Base-by-base conservation (phyloP, 2,329 filamentous ascomycete genomes). In the Myriosclerotinia curreyana region DNA sequence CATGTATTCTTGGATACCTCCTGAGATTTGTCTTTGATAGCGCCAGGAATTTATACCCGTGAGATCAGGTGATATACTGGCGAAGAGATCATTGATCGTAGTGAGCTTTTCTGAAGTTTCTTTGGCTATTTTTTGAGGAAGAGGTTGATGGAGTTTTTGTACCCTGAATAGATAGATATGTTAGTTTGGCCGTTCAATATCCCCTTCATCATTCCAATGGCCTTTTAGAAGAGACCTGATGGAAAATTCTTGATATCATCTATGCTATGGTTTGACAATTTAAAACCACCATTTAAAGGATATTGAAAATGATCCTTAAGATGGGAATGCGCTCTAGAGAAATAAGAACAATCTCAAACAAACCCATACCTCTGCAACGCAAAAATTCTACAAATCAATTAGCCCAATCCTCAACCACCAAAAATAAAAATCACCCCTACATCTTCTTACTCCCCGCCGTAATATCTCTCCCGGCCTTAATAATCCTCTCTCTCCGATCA, bases 361-460 rank as follows among this genome's bases (percentile, higher is more conserved):
- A 34, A 25, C 20, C 15, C 49, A 44, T 81, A 91, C 89, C 91
- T 85, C 77, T 95, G 91, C n/a, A 95, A 78, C 1, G 90, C 85
- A 76, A 95, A 95, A 70, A 95, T 95, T 65, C 90, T 93, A 67
- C 48, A 38, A 46, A 50, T 75, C 51, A 75, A 71, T 65, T 55
- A 58, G 44, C 40, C 53, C 56, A 61, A 66, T 49, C 40, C 50
- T 9, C 6, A 34, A 38, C 0, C 22, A 14, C 40, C 31, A 20
- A 31, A 8, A 14, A 46, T 5, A 56, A 15, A 34, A 28, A 1
- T 40, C n/a, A n/a, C n/a, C 69, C 82, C 78, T 77, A 96, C 92
- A 98, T 96, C 79, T 98, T 99, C 82, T 99, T 99, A 77, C 92
- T 96, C 62, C 92, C 81, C 0, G 92, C 92, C 8, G 95, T 99